Percentiles rank a stretch among this genome's conserved stretches.
These are phyloP conservation scores for Penicillium polonicum DNA, from an alignment of 2,329 filamentous ascomycete species.

Conservation along the genomic window DNA sequence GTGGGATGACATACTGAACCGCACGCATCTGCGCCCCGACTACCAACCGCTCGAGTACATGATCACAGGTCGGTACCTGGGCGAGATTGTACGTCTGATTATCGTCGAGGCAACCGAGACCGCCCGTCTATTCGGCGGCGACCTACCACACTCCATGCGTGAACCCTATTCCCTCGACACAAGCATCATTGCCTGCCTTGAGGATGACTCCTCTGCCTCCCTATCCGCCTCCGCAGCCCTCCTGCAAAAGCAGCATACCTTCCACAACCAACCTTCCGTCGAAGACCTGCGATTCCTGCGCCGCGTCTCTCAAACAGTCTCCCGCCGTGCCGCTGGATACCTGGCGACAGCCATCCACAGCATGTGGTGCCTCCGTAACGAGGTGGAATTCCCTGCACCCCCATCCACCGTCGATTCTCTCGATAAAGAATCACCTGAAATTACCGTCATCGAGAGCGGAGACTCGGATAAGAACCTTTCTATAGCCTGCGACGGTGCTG, in stretches of 20 bases:
- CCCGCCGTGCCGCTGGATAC: conserved; percentile 60
- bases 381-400: conserved; percentile 43
- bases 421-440: conserved; percentile 31
- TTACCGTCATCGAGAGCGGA: conserved; percentile 37
- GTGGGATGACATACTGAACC: conserved; percentile 62
- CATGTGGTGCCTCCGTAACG: conserved; percentile 57
- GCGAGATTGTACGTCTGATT: conserved; percentile 62
- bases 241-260: conserved; percentile 54
- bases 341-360: conserved; percentile 64
- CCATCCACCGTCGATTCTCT: conserved; percentile 22
- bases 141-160: conserved; percentile 55
- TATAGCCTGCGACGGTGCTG: conserved; percentile 54
- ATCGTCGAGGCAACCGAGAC: conserved; percentile 59
- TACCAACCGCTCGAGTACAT: conserved; percentile 67
- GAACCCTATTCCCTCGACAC: conserved; percentile 61
- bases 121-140: conserved; percentile 56
- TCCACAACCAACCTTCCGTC: conserved; percentile 45
- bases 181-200: conserved; percentile 57
- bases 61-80: conserved; percentile 62
- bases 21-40: conserved; percentile 56
- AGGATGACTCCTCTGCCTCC: conserved; percentile 45
- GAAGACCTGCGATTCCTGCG: conserved; percentile 57
- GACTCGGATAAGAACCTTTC: conserved; percentile 37
- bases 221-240: conserved; percentile 43
- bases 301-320: conserved; percentile 53